phyloP scores from a whole-genome alignment of 2,329 filamentous ascomycete genomes.

The Coniochaeta hoffmannii region DNA sequence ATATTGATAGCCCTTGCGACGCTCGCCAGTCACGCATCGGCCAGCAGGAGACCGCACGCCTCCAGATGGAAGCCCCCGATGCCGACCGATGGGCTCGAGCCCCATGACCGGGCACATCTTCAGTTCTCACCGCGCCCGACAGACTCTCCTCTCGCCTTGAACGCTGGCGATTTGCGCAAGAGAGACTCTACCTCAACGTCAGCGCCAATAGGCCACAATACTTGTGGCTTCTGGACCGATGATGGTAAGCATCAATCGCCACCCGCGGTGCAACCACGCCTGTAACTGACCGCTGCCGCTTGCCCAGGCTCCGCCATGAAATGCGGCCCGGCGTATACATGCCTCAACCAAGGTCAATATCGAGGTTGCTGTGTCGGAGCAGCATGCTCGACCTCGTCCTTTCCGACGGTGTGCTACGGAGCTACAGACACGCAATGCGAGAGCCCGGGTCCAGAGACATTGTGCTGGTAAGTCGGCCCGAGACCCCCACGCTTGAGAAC shows the following conservation, averaged over 20 bases:
- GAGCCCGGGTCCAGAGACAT: constrained; percentile 3
- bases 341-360: constrained; percentile 12
- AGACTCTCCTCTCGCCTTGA: not conserved
- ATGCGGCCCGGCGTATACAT: constrained; percentile 8
- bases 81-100: not conserved
- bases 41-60: not conserved
- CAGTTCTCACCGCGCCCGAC: constrained; percentile 7
- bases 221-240: constrained; percentile 7
- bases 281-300: not conserved
- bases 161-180: not conserved
- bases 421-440: constrained; percentile 7
- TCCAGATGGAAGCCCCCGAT: not conserved
- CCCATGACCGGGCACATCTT: constrained; percentile 4
- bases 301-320: constrained; percentile 1
- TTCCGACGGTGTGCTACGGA: constrained; percentile 11
- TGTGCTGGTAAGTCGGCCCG: constrained; percentile 14
- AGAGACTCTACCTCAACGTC: not conserved
- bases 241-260: constrained; percentile 1
- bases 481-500: too few species aligned
- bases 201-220: constrained; percentile 5
- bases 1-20: not conserved
- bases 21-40: not conserved
- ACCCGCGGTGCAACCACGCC: not conserved
- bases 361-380: constrained; percentile 11
- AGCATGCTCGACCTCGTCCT: constrained; percentile 8